A percentile compares a stretch with the other conserved stretches of the same genome.
phyloP scores from a whole-genome alignment of 805 yeast species.

The Yarrowia sp. region DNA sequence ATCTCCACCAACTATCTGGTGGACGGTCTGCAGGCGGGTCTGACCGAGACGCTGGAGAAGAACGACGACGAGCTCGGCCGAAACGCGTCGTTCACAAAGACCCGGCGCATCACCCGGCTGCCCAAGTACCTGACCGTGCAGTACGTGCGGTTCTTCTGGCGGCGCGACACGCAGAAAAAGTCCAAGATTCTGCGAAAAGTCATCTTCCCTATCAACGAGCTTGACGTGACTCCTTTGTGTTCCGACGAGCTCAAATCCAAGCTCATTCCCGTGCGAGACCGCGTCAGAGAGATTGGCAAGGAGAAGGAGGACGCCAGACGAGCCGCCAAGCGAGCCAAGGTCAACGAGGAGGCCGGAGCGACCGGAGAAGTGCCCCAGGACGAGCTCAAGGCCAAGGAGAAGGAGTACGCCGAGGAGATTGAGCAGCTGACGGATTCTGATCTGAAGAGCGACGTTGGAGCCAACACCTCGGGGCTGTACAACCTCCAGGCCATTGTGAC shows the following conservation, averaged over 20 bases:
- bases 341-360: constrained; percentile 36
- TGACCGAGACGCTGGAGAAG: constrained; percentile 76
- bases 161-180: constrained; percentile 83
- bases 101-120: constrained; percentile 59
- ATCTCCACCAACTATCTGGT: constrained; percentile 81
- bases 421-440: constrained; percentile 43
- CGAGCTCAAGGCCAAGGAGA: constrained; percentile 30
- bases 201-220: constrained; percentile 80
- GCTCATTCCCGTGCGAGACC: constrained; percentile 72
- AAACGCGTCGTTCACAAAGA: constrained; percentile 67
- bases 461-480: constrained; percentile 85
- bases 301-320: constrained; percentile 68
- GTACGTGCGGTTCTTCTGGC: constrained; percentile 95
- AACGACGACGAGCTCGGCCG: constrained; percentile 65
- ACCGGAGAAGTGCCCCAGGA: constrained; percentile 32
- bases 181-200: constrained; percentile 93
- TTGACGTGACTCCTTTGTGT: constrained; percentile 82
- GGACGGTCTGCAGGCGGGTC: constrained; percentile 74
- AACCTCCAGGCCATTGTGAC: constrained; percentile 81
- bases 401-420: constrained; percentile 35
- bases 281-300: constrained; percentile 71
- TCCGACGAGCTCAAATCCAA: constrained; percentile 70
- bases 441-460: constrained; percentile 49
- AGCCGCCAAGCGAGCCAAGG: constrained; percentile 63
- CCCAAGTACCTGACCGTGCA: constrained; percentile 89